Evolutionary conservation across 495 filamentous ascomycete species (phyloP), one percentile per base, ranked within the genome.

Genomic region (Penicillium salamii): DNA sequence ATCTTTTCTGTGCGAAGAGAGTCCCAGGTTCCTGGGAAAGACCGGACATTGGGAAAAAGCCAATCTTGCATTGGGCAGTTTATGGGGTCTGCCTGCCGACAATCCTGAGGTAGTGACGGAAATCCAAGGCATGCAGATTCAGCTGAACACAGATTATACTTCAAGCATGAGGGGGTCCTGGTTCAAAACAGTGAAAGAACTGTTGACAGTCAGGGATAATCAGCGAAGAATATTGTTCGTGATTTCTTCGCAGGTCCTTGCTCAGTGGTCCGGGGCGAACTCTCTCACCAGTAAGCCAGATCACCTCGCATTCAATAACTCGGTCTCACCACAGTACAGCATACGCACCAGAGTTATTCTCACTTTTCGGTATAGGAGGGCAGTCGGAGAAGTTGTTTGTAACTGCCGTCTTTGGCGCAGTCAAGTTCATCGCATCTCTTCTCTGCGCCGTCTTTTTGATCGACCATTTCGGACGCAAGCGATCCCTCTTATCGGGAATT

Each of bases 201-300:
- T 82, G 18, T 76, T 85, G 50, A 50, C 70, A 5, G 56, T 74
- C 7, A 70, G 63, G 9, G 64, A 65, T 21, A 84, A 84, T 57
- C 59, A 77, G 3, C 80, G 82, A 46, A 69, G 79, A 6, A 61
- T 85, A 5, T 68, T 70, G 29, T 70, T 82, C 19, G 63, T 72
- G n/a, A 45, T 77, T n/a, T 64, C 69, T 29, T 66, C 72, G 0
- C 79, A 84, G 44, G 53, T 85, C 18, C 59, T 85, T 2, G 69
- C 70, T 0, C 79, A 84, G 52, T 84, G 80, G 83, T 80, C 75
- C n/a, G 83, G 83, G 0, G 78, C 83, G 2, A 76, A 77, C 28
- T 72, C 74, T 40, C 79, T 83, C 3, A 65, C 61, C 7, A 62
- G 59, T 62, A 46, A 29, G 50, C 31, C n/a, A n/a, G n/a, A 18